Percentiles rank a stretch among this genome's conserved stretches.
phyloP scores from a whole-genome alignment of 1,284 basidiomycete genomes.

The Naganishia liquefaciens region DNA sequence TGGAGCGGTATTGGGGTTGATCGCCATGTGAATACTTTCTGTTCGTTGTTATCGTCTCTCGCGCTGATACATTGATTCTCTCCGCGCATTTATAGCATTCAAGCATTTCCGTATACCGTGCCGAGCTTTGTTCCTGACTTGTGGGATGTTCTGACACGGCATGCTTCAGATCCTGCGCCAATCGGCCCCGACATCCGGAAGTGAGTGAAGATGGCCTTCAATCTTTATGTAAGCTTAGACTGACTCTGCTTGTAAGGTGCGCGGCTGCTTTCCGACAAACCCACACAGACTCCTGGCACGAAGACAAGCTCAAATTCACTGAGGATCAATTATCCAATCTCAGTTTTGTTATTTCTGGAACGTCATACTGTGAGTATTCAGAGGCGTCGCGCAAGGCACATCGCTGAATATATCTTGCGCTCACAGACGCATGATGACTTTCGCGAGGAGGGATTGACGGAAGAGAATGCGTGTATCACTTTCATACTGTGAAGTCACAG shows the following conservation, averaged over 20 bases:
- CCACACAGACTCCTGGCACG: slow-evolving; percentile 64
- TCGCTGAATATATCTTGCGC: neutral
- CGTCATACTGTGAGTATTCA: slow-evolving; percentile 72
- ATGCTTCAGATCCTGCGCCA: slow-evolving; percentile 87
- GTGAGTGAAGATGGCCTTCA: slow-evolving; percentile 64
- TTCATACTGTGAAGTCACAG: too few species aligned
- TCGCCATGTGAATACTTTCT: slow-evolving; percentile 53
- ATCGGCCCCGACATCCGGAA: slow-evolving; percentile 87
- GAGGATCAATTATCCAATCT: slow-evolving; percentile 85
- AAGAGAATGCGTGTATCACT: too few species aligned
- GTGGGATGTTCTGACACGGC: slow-evolving; percentile 54
- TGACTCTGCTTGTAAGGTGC: slow-evolving; percentile 37
- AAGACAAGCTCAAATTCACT: slow-evolving; percentile 83
- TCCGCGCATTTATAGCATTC: slow-evolving; percentile 45
- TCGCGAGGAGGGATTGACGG: neutral
- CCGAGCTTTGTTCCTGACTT: slow-evolving; percentile 63
- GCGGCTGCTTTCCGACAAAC: slow-evolving; percentile 52
- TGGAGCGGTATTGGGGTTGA: slow-evolving; percentile 79
- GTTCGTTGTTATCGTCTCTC: neutral
- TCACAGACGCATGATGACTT: slow-evolving; percentile 8
- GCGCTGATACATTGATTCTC: neutral
- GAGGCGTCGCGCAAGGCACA: neutral
- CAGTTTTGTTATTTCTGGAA: slow-evolving; percentile 84
- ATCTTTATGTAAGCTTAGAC: slow-evolving; percentile 60
- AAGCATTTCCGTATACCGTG: slow-evolving; percentile 64